Percentiles rank a stretch among this genome's conserved stretches.
Conservation (phyloP, 306 rosid genomes). For the Argentina anserina region DNA sequence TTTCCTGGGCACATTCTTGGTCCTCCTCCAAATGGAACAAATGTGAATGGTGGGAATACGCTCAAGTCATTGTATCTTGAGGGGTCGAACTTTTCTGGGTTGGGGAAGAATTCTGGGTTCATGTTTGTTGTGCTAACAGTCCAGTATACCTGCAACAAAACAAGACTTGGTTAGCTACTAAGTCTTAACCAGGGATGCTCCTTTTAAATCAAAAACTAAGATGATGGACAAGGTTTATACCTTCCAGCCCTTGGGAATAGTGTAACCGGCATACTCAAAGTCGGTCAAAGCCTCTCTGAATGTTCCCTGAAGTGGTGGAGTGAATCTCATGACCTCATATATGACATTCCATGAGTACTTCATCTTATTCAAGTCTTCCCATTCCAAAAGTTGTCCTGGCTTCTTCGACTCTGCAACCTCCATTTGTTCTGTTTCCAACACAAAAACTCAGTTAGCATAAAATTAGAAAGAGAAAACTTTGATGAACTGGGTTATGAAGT, state of each 20-base stretch:
- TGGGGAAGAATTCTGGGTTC: slow-evolving; percentile 28
- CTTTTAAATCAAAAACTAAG: not conserved
- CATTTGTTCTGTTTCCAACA: slow-evolving; percentile 27
- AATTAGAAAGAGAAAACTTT: not conserved
- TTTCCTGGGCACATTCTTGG: slow-evolving; percentile 41
- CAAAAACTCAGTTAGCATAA: not conserved
- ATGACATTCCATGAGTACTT: slow-evolving; percentile 38
- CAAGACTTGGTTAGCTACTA: not conserved
- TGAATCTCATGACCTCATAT: slow-evolving; percentile 39
- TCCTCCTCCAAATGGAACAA: slow-evolving; percentile 42
- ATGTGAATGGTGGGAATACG: slow-evolving; percentile 25
- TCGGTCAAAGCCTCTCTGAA: slow-evolving; percentile 35
- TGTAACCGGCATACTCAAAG: slow-evolving; percentile 35
- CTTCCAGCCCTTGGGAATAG: slow-evolving; percentile 45
- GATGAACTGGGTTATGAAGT: not conserved
- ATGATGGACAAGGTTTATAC: not conserved
- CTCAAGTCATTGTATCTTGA: slow-evolving; percentile 21
- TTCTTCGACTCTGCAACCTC: slow-evolving; percentile 25
- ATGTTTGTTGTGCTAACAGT: slow-evolving; percentile 38
- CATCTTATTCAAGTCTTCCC: slow-evolving; percentile 39
- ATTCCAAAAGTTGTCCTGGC: slow-evolving; percentile 24
- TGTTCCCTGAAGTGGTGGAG: slow-evolving; percentile 46
- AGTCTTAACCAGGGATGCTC: not conserved
- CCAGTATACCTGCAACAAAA: slow-evolving; percentile 33
- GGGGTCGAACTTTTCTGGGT: slow-evolving; percentile 36